Evolutionary conservation across 805 yeast species (phyloP).

Genomic region (Ogataea pilisensis): DNA sequence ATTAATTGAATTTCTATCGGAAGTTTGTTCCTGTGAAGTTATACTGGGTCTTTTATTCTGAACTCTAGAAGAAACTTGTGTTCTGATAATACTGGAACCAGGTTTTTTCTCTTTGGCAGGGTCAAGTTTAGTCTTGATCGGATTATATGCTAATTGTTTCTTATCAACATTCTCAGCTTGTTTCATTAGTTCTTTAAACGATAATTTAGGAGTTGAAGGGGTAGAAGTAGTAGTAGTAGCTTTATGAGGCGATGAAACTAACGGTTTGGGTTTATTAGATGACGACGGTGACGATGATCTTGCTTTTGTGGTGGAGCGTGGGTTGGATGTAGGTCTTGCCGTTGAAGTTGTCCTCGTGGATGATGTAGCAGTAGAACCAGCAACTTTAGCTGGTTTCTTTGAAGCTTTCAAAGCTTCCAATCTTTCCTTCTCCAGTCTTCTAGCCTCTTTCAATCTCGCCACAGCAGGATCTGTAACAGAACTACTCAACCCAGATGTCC

Average conservation of each 20-base stretch:
- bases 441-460: conserved; percentile 59
- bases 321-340: not conserved
- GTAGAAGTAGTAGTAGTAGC: conserved; percentile 7
- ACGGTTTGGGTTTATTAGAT: no score
- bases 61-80: no score
- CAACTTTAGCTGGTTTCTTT: no score
- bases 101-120: no score
- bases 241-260: no score
- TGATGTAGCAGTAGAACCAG: conserved; percentile 4
- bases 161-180: conserved; percentile 60
- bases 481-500: not conserved
- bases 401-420: conserved; percentile 30
- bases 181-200: conserved; percentile 65
- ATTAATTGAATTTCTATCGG: not conserved
- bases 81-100: no score
- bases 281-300: conserved; percentile 4
- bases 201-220: conserved; percentile 40
- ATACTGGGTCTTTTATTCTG: no score
- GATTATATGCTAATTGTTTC: conserved; percentile 35
- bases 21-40: not conserved
- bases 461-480: conserved; percentile 61
- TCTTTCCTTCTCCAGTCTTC: conserved; percentile 51
- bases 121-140: conserved; percentile 14
- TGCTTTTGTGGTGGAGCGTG: conserved; percentile 7
- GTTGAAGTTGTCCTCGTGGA: conserved; percentile 8